Base-by-base conservation (phyloP, 1,284 basidiomycete species). In the Heterobasidion parviporum region DNA sequence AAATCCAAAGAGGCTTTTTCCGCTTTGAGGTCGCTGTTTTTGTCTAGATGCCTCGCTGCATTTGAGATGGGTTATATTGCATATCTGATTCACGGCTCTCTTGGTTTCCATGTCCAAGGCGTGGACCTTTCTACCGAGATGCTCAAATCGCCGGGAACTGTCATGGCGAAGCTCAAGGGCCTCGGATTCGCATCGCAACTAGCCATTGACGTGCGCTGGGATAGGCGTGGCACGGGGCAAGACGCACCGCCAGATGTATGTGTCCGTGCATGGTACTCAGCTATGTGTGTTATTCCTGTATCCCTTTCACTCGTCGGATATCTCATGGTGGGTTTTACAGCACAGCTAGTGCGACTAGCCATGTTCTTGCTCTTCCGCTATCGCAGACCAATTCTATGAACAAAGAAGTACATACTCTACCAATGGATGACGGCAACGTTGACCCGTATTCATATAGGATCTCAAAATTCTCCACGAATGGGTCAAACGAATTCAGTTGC, bases 211-310 rank as follows among this genome's bases (percentile, higher is more conserved):
- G 32, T n/a, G 15, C 52, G 26, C 16, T 53, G 52, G 52, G 52
- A 38, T 8, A 35, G 45, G 32, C 9, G 33, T 52, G 34, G 34
- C 34, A 14, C 44, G 15, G 3, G 50, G 41, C 6, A 53, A 18
- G 20, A 44, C 10, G 47, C 15, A 14, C n/a, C 15, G 9, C 53
- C 58, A 8, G 18, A 53, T 32, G 36, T 50, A 6, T 58, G 64
- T 53, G 59, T 72, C 53, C 67, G 71, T 54, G 72, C 73, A 32
- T 75, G 73, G 73, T 56, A 73, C 8, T 65, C 71, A 10, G 68
- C 64, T n/a, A 68, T 65, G 73, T 73, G 54, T n/a, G 55, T 51
- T 9, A 18, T 18, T 18, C 33, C 9, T 20, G n/a, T 50, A 7
- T 10, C 45, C 15, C 16, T 47, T 47, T 47, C 20, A 12, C 20